These are phyloP conservation scores for Cordyceps cicadae DNA, from an alignment of 2,329 filamentous ascomycete genomes.

Conservation along the genomic window DNA sequence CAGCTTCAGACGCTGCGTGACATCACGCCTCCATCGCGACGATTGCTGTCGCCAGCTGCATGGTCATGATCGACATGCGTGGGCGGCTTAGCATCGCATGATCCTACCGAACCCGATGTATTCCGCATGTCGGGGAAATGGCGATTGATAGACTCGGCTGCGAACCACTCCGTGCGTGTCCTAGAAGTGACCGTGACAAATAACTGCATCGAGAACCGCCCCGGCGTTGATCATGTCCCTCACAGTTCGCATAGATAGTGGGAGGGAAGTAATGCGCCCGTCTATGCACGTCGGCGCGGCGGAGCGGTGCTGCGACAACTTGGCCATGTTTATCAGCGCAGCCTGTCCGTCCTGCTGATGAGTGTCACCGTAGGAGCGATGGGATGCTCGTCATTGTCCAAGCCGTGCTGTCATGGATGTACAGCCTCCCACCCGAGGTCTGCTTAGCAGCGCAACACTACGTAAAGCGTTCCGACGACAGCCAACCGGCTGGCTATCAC, in stretches of 20 bases:
- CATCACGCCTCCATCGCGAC: not conserved
- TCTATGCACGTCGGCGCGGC: not conserved
- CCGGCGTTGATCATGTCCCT: not conserved
- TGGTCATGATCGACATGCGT: not conserved
- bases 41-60: not conserved
- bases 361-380: not conserved
- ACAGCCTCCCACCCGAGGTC: not conserved
- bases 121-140: not conserved
- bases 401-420: too few relatives aligned
- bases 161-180: too few relatives aligned
- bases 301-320: not conserved
- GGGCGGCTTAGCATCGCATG: not conserved
- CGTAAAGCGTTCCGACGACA: not conserved
- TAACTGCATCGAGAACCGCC: not conserved
- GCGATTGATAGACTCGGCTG: not conserved
- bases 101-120: not conserved
- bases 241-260: not conserved
- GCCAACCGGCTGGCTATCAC: not conserved
- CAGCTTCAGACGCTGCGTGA: not conserved
- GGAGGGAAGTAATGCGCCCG: not conserved
- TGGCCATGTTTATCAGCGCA: too few relatives aligned
- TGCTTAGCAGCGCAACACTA: not conserved
- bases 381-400: too few relatives aligned
- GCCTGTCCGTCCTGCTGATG: too few relatives aligned
- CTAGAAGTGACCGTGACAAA: not conserved